phyloP scores from a whole-genome alignment of 179 eudicot species.

The Silene coronaria region DNA sequence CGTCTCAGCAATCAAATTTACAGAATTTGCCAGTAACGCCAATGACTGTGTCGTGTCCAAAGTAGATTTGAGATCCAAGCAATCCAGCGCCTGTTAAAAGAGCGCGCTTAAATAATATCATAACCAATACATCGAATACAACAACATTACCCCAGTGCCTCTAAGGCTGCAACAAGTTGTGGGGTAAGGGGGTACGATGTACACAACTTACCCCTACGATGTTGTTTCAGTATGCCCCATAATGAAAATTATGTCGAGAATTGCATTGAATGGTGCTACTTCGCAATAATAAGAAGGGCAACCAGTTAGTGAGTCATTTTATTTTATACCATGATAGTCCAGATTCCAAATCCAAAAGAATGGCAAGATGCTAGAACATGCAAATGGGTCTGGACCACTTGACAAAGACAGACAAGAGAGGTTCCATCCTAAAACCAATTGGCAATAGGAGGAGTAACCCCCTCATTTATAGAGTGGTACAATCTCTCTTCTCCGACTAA shows the following conservation, averaged over 20 bases:
- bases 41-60: conserved; percentile 47
- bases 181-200: not conserved
- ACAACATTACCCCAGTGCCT: not conserved
- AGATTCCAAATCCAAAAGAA: not conserved
- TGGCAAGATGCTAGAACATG: not conserved
- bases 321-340: not conserved
- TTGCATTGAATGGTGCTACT: not conserved
- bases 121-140: conserved; percentile 5
- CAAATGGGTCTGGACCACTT: too few relatives aligned
- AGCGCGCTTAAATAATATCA: conserved; percentile 7
- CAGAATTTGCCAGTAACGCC: conserved; percentile 59
- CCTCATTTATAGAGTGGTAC: too few relatives aligned
- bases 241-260: not conserved
- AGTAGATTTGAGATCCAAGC: conserved; percentile 40
- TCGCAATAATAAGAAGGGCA: not conserved
- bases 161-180: not conserved
- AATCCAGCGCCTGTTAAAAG: conserved; percentile 39
- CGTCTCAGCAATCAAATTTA: conserved; percentile 52
- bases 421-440: too few relatives aligned
- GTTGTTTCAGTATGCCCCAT: not conserved
- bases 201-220: not conserved
- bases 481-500: too few relatives aligned
- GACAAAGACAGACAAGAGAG: too few relatives aligned
- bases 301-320: not conserved
- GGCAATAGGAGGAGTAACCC: too few relatives aligned